Evolutionary conservation across 805 yeast genomes (phyloP).

Genomic region (Metschnikowia aberdeeniae): DNA sequence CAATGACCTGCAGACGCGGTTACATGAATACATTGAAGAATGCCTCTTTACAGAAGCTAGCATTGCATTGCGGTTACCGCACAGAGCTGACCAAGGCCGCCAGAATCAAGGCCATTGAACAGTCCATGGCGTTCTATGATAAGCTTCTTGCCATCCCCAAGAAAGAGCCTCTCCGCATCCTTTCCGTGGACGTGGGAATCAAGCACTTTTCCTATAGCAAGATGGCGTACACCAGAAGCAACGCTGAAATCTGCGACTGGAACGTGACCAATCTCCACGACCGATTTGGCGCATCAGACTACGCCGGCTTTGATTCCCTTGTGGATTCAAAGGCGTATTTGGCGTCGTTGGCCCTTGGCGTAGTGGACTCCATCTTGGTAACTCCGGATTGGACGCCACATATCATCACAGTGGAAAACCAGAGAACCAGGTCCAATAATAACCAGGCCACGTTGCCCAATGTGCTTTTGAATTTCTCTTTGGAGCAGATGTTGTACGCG

Average conservation of each 20-base stretch:
- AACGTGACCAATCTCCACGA: constrained; percentile 24
- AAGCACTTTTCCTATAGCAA: constrained; percentile 40
- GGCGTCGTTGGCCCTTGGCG: constrained; percentile 17
- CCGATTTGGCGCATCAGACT: constrained; percentile 17
- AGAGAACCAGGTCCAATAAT: constrained; percentile 35
- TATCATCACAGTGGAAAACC: constrained; percentile 35
- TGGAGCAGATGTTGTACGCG: constrained; percentile 36
- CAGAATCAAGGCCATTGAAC: constrained; percentile 11
- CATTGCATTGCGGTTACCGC: constrained; percentile 23
- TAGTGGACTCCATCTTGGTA: constrained; percentile 21
- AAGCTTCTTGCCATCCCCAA: constrained; percentile 8
- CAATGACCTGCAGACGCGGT: not conserved
- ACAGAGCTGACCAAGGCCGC: constrained; percentile 18
- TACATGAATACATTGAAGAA: constrained; percentile 12
- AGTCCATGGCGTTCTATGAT: constrained; percentile 7
- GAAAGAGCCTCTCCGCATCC: constrained; percentile 10
- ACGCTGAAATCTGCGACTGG: constrained; percentile 19
- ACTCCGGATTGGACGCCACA: constrained; percentile 16
- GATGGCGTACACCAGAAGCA: constrained; percentile 6
- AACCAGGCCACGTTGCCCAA: constrained; percentile 36
- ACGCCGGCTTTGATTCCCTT: constrained; percentile 6
- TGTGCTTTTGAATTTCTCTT: constrained; percentile 33
- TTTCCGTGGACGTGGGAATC: constrained; percentile 39
- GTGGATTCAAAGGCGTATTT: constrained; percentile 29
- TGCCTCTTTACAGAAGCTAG: constrained; percentile 14